Evolutionary conservation across 352 stramenopile genomes (phyloP), one percentile per base, ranked within the genome.

Genomic region (Pythium aristosporum): DNA sequence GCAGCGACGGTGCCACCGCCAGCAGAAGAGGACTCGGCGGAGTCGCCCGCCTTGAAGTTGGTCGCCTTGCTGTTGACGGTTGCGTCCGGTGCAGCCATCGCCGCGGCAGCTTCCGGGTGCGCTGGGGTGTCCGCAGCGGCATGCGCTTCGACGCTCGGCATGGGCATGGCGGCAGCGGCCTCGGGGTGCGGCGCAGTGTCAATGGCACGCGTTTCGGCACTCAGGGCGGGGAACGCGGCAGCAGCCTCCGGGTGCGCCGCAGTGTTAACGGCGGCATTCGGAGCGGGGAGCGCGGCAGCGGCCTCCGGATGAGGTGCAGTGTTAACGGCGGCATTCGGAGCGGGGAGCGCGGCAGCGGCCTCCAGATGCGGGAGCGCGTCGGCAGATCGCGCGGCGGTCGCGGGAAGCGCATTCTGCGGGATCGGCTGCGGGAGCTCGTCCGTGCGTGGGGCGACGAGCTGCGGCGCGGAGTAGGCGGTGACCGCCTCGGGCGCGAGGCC

Each of bases 391-490:
- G 53, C 44, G 13, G 46, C 47, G 2, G 25, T 54, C 18, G 63
- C 64, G 43, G 15, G 0, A 50, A 50, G 41, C 1, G 16, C 57
- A 34, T 66, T 63, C 46, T 71, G 64, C 10, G 65, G 57, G n/a
- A 67, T 12, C 18, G 57, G 52, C 46, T 63, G 43, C 2, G 65
- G 65, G 13, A 71, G 57, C n/a, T 34, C 46, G 2, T 71, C 65
- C 0, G 44, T 32, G 4, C 52, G 65, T 15, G 65, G 65, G 1
- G 65, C 65, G n/a, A 55, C 34, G 20, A 71, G 58, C 52, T 64
- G 57, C 3, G 65, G 65, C 15, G 65, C 52, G 16, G 46, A 12
- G 58, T 71, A 71, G 46, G 50, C 54, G 6, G 37, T 34, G 36
- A 57, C 39, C 12, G 25, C 61, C 39, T 67, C 57, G 11, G 44